Evolutionary conservation across 306 rosid genomes (phyloP), one percentile per base, ranked within the genome.

Genomic region (Vicia sativa): DNA sequence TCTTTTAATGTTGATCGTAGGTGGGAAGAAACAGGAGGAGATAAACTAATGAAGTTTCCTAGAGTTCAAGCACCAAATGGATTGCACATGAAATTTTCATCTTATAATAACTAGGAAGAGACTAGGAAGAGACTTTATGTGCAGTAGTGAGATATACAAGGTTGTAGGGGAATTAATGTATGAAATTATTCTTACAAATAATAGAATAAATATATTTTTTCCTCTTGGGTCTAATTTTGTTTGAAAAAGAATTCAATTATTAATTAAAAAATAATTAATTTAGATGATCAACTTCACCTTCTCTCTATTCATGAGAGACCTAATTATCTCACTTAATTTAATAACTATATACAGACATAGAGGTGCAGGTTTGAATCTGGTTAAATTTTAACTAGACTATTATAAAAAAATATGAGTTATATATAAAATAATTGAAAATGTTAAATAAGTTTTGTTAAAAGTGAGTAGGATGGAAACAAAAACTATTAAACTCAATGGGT

Each of bases 1-100:
- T 26, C 6, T 19, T 42, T 35, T 63, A 19, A 59, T 59, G 23
- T 12, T 46, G 0, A 18, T 61, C 82, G 81, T 84, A 95, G 99
- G 77, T 95, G 99, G 99, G 96, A 95, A 74, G 99, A 90, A 87
- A 84, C 89, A 68, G 99, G 99, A 57, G 99, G 96, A 67, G 92
- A 95, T 21, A 84, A 87, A 79, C 78, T 95, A 25, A 73, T 84
- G 97, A 95, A 85, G 69, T 95, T 95, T 83, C 99, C 99, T 0
- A 88, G 97, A 77, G 97, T 95, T 52, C 87, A 87, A 70, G 99
- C 99, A 52, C 99, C 99, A 50, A 87, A 91, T 79, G 99, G 99
- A 71, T 74, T 88, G 68, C 99, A 87, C 82, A 78, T 95, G 76
- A 88, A 95, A 74, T 91, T 90, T 71, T 68, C 81, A 76, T 70